Conservation (phyloP, 148 eudicot genomes). For the Cornus florida region DNA sequence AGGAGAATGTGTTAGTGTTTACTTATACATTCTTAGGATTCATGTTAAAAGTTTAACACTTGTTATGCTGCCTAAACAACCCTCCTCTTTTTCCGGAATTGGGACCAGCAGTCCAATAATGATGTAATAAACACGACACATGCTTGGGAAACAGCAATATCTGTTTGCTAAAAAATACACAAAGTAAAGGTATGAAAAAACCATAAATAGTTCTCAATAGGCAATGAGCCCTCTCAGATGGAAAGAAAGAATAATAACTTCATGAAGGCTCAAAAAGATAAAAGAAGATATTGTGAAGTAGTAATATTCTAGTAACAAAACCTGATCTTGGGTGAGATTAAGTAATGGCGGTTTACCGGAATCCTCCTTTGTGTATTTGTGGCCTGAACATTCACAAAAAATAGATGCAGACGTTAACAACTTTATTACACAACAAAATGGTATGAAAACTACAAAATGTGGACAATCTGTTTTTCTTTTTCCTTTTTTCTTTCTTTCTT, state of each 20-base stretch:
- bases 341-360: constrained; percentile 61
- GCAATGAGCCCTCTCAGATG: neutral
- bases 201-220: neutral
- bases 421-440: neutral
- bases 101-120: too few relatives aligned
- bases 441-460: neutral
- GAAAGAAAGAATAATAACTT: neutral
- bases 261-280: neutral
- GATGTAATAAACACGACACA: too few relatives aligned
- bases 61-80: too few relatives aligned
- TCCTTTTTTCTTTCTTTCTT: too few relatives aligned
- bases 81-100: too few relatives aligned
- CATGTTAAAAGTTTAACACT: too few relatives aligned
- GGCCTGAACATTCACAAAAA: constrained; percentile 41
- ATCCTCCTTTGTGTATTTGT: constrained; percentile 64
- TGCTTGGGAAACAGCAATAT: too few relatives aligned
- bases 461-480: neutral
- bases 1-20: too few relatives aligned
- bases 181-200: neutral
- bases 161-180: neutral
- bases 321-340: constrained; percentile 62
- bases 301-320: constrained; percentile 7
- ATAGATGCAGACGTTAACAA: neutral
- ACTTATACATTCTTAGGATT: too few relatives aligned
- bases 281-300: neutral